These are phyloP conservation scores for Erigeron philadelphicus DNA, from an alignment of 140 eudicot species.

Conservation along the genomic window DNA sequence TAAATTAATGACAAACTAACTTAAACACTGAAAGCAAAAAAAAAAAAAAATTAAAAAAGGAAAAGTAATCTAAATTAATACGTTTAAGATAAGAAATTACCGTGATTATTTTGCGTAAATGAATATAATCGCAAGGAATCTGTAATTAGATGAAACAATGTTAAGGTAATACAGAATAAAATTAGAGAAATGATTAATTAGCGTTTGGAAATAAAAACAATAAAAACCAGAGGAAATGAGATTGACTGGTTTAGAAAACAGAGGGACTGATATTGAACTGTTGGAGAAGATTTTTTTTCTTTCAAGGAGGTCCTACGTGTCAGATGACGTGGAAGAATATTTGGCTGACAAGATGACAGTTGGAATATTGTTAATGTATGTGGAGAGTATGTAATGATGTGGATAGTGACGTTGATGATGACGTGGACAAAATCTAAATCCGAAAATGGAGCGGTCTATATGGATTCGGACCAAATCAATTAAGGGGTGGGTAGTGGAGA, in stretches of 20 bases:
- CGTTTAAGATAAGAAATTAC: slow-evolving; percentile 14
- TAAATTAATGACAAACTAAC: too few species aligned
- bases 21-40: too few species aligned
- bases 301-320: not conserved
- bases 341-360: slow-evolving; percentile 34
- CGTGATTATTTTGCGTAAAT: slow-evolving; percentile 15
- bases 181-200: not conserved
- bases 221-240: slow-evolving; percentile 23
- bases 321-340: slow-evolving; percentile 36
- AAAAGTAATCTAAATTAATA: too few species aligned
- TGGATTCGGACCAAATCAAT: slow-evolving; percentile 14
- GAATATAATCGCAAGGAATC: slow-evolving; percentile 7
- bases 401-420: slow-evolving; percentile 22
- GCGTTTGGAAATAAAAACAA: slow-evolving; percentile 20
- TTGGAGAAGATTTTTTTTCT: slow-evolving; percentile 11
- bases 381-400: slow-evolving; percentile 2
- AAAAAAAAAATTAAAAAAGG: too few species aligned
- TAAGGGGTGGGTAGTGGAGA: slow-evolving; percentile 5
- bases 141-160: too few species aligned
- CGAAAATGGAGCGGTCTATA: slow-evolving; percentile 29
- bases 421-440: slow-evolving; percentile 38
- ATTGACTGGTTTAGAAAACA: slow-evolving; percentile 32
- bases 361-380: slow-evolving; percentile 15
- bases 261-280: slow-evolving; percentile 31
- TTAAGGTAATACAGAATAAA: too few species aligned